Evolutionary conservation across 2,329 filamentous ascomycete species (phyloP).

Genomic region (Acephala macrosclerotiorum): DNA sequence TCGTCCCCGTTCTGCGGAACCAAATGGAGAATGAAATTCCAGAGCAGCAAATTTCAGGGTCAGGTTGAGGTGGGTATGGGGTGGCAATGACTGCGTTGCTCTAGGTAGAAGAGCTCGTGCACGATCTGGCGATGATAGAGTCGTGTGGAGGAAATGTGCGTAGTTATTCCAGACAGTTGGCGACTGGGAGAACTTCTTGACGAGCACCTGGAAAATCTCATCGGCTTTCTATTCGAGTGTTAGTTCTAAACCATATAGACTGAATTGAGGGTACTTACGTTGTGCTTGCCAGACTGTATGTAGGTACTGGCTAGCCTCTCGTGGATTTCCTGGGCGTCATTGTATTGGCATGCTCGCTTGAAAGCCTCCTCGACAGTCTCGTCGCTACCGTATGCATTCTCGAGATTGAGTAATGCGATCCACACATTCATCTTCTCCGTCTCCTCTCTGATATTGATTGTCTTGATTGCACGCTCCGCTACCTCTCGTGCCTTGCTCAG

Average conservation of each 20-base stretch:
- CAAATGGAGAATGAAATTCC: constrained; percentile 85
- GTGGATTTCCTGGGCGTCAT: constrained; percentile 88
- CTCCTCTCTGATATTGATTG: constrained; percentile 90
- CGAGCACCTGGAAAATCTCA: constrained; percentile 82
- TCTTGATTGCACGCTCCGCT: constrained; percentile 87
- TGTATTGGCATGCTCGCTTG: constrained; percentile 91
- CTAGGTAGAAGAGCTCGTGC: constrained; percentile 81
- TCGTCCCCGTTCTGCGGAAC: constrained; percentile 87
- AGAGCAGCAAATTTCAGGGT: constrained; percentile 90
- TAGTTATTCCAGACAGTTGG: constrained; percentile 93
- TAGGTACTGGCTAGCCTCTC: constrained; percentile 93
- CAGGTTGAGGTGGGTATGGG: constrained; percentile 70
- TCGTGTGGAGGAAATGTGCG: constrained; percentile 88
- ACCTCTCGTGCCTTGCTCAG: constrained; percentile 87
- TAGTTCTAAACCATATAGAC: constrained; percentile 30
- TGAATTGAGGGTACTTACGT: constrained; percentile 61
- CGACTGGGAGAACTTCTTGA: constrained; percentile 85
- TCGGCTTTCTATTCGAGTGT: constrained; percentile 75
- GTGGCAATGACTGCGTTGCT: constrained; percentile 82
- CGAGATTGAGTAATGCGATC: constrained; percentile 93
- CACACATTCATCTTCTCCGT: constrained; percentile 94
- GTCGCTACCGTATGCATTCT: constrained; percentile 87
- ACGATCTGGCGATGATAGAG: constrained; percentile 71
- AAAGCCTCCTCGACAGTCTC: constrained; percentile 86
- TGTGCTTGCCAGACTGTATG: constrained; percentile 86